Evolutionary conservation across 768 basidiomycete genomes (phyloP), one percentile per base, ranked within the genome.

Genomic region (Trametes villosa): DNA sequence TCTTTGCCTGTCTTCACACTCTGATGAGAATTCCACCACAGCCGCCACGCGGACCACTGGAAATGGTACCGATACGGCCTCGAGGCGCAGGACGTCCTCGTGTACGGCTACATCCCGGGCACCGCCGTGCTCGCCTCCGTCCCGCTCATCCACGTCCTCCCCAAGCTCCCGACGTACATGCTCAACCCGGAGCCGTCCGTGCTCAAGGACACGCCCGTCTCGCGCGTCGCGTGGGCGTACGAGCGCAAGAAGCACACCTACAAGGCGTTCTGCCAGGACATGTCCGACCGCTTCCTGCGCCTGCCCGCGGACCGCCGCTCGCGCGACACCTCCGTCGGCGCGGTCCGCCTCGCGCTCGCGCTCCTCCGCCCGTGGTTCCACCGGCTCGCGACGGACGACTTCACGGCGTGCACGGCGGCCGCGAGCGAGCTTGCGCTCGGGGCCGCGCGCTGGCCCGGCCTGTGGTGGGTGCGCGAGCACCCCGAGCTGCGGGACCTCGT

Each of bases 21-120:
- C 20, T 38, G 9, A 40, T 18, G 6, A 33, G 45, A 17, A 59
- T 62, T 4, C 18, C 18, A 6, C 26, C n/a, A n/a, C n/a, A 89
- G 87, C 64, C 84, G 85, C 49, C 82, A 83, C 64, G 71, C 75
- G 29, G 82, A 87, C 63, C 83, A 89, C 70, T 86, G 85, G 86
- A 88, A 86, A 71, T 92, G 89, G 90, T 83, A 86, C 60, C 83
- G 84, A 59, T 88, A 85, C 68, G 86, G 88, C 11, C 77, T 86
- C 59, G 90, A 92, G 68, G 86, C 91, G 11, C 91, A 92, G 69
- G 83, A 85, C 59, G 89, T 90, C 33, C 85, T 92, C 57, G 81
- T 91, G 38, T 79, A 87, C 68, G 87, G 86, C 30, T 83, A 81
- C 66, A 83, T 92, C 60, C 88, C 91, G 33, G 76, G 79, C 22